phyloP scores from a whole-genome alignment of 2,329 filamentous ascomycete species.

The Aspergillaceae sp. region DNA sequence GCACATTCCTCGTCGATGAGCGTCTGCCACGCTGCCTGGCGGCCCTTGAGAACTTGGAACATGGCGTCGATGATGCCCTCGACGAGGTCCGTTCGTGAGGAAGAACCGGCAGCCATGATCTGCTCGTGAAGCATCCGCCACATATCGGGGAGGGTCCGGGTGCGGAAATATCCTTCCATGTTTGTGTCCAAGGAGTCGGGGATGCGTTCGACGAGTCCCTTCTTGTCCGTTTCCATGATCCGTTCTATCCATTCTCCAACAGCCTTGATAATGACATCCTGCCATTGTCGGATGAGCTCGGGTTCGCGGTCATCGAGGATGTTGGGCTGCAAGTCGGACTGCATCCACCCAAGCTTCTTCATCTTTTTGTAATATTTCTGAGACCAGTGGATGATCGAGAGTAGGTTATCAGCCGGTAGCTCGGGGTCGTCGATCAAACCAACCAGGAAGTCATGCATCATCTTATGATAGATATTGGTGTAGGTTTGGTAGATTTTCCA shows the following conservation, averaged over 20 bases:
- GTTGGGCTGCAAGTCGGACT: slow-evolving; percentile 71
- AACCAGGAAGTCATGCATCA: slow-evolving; percentile 92
- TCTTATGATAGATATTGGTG: slow-evolving; percentile 77
- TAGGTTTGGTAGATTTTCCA: slow-evolving; percentile 95
- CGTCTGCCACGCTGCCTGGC: slow-evolving; percentile 78
- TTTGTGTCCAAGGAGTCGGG: slow-evolving; percentile 77
- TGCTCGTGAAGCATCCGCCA: slow-evolving; percentile 98
- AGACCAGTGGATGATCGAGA: slow-evolving; percentile 89
- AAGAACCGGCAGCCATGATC: slow-evolving; percentile 73
- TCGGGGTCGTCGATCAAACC: slow-evolving; percentile 74
- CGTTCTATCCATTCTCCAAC: slow-evolving; percentile 97
- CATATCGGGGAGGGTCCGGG: slow-evolving; percentile 83
- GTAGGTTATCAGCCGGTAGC: slow-evolving; percentile 74
- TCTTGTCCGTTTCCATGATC: slow-evolving; percentile 74
- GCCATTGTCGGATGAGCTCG: slow-evolving; percentile 88
- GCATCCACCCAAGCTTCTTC: slow-evolving; percentile 72
- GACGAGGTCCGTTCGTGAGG: slow-evolving; percentile 77
- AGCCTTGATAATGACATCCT: slow-evolving; percentile 87
- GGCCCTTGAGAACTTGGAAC: slow-evolving; percentile 73
- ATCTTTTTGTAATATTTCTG: slow-evolving; percentile 96
- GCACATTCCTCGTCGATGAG: slow-evolving; percentile 79
- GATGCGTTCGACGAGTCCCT: slow-evolving; percentile 69
- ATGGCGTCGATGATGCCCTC: slow-evolving; percentile 95
- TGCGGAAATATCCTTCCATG: slow-evolving; percentile 83
- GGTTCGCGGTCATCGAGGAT: slow-evolving; percentile 83